Evolutionary conservation across 2,329 filamentous ascomycete genomes (phyloP).

Genomic region (Aspergillus quadricinctus): DNA sequence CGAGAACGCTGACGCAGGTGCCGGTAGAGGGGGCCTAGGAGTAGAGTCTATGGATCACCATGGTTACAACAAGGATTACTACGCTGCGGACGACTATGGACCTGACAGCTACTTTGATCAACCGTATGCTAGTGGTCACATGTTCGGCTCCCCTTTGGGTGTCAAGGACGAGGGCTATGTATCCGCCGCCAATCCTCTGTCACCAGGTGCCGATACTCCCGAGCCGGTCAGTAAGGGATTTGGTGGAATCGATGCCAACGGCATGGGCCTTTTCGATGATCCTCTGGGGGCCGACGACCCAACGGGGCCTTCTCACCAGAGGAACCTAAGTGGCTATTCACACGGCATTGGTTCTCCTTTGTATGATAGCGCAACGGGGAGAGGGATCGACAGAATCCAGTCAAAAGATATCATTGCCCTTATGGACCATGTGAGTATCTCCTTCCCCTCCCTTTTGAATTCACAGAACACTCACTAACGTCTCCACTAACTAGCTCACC

Average conservation of each 20-base stretch:
- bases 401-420: constrained; percentile 94
- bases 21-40: constrained; percentile 52
- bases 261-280: constrained; percentile 49
- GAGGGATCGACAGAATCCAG: constrained; percentile 84
- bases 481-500: constrained; percentile 58
- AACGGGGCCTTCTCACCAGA: constrained; percentile 56
- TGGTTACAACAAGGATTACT: constrained; percentile 58
- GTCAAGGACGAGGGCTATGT: constrained; percentile 88
- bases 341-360: constrained; percentile 86
- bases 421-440: constrained; percentile 78
- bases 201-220: constrained; percentile 45
- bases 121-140: constrained; percentile 32
- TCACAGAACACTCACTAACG: constrained; percentile 21
- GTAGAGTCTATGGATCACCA: constrained; percentile 54
- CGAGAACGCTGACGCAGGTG: constrained; percentile 38
- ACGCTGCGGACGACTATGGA: constrained; percentile 42
- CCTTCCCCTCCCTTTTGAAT: not conserved
- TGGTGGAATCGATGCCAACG: constrained; percentile 52
- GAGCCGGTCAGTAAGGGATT: constrained; percentile 44
- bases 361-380: constrained; percentile 84
- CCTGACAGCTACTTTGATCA: constrained; percentile 36
- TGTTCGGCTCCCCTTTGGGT: constrained; percentile 53
- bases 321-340: constrained; percentile 82
- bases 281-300: constrained; percentile 55
- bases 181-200: constrained; percentile 63